These are phyloP conservation scores for Metschnikowia sp. DNA, from an alignment of 805 yeast species.

Conservation along the genomic window DNA sequence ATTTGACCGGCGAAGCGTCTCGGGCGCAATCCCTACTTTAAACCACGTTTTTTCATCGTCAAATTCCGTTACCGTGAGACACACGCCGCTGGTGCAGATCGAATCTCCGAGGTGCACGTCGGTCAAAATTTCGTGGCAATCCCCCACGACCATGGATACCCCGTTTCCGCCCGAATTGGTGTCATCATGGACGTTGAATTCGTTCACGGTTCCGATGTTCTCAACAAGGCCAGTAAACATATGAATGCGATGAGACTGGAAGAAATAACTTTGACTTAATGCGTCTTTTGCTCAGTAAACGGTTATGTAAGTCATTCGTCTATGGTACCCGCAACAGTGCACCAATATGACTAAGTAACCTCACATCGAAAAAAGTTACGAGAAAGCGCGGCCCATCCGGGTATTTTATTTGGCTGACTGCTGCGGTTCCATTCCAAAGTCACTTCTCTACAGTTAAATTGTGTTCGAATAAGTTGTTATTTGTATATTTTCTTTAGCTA, in stretches of 20 bases:
- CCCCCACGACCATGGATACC: slow-evolving; percentile 61
- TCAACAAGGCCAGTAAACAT: slow-evolving; percentile 98
- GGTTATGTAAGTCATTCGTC: background rate
- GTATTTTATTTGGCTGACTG: too few species aligned
- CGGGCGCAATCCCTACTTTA: slow-evolving; percentile 91
- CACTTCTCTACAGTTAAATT: background rate
- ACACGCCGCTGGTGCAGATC: slow-evolving; percentile 83
- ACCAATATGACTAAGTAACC: too few species aligned
- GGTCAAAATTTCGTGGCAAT: slow-evolving; percentile 57
- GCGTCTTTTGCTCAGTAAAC: background rate
- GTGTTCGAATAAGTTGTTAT: background rate
- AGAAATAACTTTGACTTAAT: too few species aligned
- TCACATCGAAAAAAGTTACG: too few species aligned
- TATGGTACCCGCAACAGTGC: background rate
- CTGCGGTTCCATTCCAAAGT: too few species aligned
- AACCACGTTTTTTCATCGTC: slow-evolving; percentile 46
- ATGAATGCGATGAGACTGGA: too few species aligned
- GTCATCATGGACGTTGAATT: slow-evolving; percentile 44
- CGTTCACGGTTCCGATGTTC: slow-evolving; percentile 63
- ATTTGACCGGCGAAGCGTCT: slow-evolving; percentile 79
- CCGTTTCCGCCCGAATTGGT: slow-evolving; percentile 67
- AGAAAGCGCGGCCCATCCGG: too few species aligned
- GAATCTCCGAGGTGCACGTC: slow-evolving; percentile 95
- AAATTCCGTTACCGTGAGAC: slow-evolving; percentile 90
- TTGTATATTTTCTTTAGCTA: slow-evolving; percentile 5